These are phyloP conservation scores for Hymenoscyphus infarciens DNA, from an alignment of 2,329 filamentous ascomycete genomes.

Conservation along the genomic window DNA sequence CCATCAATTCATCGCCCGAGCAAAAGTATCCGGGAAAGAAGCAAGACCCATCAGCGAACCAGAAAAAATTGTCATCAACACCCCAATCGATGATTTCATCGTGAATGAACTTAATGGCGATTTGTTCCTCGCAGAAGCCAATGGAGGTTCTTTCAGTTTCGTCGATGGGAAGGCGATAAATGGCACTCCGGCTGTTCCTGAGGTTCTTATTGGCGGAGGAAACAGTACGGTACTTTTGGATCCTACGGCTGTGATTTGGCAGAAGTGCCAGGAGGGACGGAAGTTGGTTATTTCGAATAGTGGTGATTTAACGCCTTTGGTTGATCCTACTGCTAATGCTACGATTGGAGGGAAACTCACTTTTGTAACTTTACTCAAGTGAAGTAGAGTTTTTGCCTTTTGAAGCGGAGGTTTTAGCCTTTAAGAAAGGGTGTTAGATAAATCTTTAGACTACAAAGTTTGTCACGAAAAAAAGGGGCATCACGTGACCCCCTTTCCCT, in stretches of 20 bases:
- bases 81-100: slow-evolving; percentile 11
- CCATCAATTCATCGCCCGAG: slow-evolving; percentile 7
- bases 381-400: not conserved
- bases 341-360: slow-evolving; percentile 5
- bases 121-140: slow-evolving; percentile 3
- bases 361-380: not conserved
- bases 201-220: slow-evolving; percentile 3
- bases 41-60: slow-evolving; percentile 2
- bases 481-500: no score
- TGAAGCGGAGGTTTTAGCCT: not conserved
- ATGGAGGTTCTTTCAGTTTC: not conserved
- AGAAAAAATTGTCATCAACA: slow-evolving; percentile 1
- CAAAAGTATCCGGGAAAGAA: not conserved
- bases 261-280: slow-evolving; percentile 7
- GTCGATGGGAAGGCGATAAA: not conserved
- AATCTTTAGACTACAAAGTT: not conserved
- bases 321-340: not conserved
- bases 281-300: slow-evolving; percentile 9
- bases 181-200: not conserved
- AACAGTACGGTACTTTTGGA: slow-evolving; percentile 5
- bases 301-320: slow-evolving; percentile 5
- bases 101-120: slow-evolving; percentile 8
- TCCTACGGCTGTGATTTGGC: slow-evolving; percentile 11
- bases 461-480: no score
- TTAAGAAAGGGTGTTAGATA: not conserved